phyloP scores from a whole-genome alignment of 2,329 filamentous ascomycete species.

The Ophiostoma ips region DNA sequence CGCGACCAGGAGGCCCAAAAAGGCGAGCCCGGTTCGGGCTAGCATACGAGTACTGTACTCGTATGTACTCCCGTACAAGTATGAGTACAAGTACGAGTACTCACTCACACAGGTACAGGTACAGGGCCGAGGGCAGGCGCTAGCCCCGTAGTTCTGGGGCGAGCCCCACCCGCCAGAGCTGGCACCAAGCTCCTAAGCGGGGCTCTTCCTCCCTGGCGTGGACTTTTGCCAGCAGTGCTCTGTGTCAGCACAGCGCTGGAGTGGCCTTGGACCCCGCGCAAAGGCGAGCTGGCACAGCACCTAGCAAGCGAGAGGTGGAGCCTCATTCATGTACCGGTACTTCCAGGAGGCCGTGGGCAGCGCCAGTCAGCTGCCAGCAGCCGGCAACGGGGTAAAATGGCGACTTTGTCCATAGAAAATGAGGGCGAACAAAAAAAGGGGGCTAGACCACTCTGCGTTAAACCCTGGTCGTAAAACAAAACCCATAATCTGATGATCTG shows the following conservation, averaged over 20 bases:
- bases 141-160: neutral
- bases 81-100: no score
- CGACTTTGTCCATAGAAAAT: no score
- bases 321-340: neutral
- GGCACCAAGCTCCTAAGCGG: neutral
- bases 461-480: neutral
- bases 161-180: neutral
- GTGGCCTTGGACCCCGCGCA: neutral
- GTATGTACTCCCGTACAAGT: no score
- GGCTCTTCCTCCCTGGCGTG: neutral
- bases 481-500: neutral
- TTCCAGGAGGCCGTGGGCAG: neutral
- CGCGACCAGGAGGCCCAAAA: neutral
- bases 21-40: no score
- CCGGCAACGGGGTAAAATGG: neutral
- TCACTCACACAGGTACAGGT: neutral
- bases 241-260: neutral
- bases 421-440: neutral
- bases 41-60: no score
- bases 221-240: neutral
- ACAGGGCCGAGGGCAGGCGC: neutral
- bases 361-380: neutral
- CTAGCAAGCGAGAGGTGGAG: neutral
- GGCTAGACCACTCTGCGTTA: neutral
- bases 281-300: neutral